Evolutionary conservation across 2,329 filamentous ascomycete genomes (phyloP), one percentile per base, ranked within the genome.

Genomic region (Calcarisporium arbuscula): DNA sequence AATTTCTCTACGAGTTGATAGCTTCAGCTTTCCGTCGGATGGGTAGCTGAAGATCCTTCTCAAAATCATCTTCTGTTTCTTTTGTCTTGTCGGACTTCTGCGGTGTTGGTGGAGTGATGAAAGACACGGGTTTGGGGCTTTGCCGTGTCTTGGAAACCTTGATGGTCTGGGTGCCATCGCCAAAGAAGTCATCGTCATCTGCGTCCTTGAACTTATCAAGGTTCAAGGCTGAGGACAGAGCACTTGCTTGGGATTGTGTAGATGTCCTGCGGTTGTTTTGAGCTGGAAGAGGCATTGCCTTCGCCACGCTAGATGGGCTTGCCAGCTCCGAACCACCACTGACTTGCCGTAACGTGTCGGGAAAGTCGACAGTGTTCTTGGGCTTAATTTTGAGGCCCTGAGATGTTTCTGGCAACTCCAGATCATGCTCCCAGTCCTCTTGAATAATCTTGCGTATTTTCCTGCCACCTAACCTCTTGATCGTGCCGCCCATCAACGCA

Each of bases 401-500:
- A 19, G 71, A 70, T 3, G 65, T 55, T 25, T 71, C 70, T 4
- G 82, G 80, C 12, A 88, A 58, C 48, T 85, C 82, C 31, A 90
- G 60, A 48, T 90, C 85, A 47, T 88, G 82, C 41, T 78, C 81
- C 80, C 85, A 90, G 55, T 90, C 85, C 48, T 88, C 83, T 43
- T 85, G 78, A 39, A 85, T 76, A 26, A 81, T 77, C 51, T 77
- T 82, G 51, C 79, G 81, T 15, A 83, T 70, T 50, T 82, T 87
- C 46, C 77, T 74, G 39, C 78, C 79, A 32, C 89, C 89, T 21
- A 96, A 70, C 47, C 89, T 74, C 64, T 94, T 94, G 54, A 96
- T 96, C 8, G 88, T 90, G 34, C 92, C 92, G 34, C 90, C 90
- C 56, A 92, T 76, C 27, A 98, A 68, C 19, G 92, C 92, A 15